Conservation (phyloP, 768 basidiomycete species). For the Hypholoma sublateritium region DNA sequence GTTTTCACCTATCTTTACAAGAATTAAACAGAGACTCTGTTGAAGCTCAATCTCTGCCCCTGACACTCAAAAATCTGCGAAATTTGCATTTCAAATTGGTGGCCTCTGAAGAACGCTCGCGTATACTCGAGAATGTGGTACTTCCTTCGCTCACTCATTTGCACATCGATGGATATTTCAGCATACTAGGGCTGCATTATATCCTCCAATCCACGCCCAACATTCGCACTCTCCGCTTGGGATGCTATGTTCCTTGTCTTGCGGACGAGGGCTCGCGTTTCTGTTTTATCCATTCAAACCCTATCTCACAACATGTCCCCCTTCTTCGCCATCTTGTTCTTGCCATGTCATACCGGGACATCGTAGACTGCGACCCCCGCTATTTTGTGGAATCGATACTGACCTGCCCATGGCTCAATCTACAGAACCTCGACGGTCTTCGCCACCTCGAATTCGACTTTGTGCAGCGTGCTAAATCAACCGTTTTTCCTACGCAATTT, state of each 20-base stretch:
- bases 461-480: too few relatives aligned
- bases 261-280: not conserved
- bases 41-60: not conserved
- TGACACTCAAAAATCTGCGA: not conserved
- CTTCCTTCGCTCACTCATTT: not conserved
- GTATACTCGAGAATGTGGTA: not conserved
- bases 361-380: not conserved
- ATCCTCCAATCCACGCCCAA: not conserved
- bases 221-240: not conserved
- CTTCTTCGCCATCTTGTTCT: not conserved
- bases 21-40: not conserved
- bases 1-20: not conserved
- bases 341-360: not conserved
- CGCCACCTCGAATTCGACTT: too few relatives aligned
- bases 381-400: not conserved
- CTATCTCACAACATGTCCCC: not conserved
- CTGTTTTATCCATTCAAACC: not conserved
- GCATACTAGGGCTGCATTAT: not conserved
- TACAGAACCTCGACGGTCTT: not conserved
- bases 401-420: not conserved
- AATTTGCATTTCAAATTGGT: not conserved
- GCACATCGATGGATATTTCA: not conserved
- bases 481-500: too few relatives aligned
- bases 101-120: not conserved
- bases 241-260: not conserved